phyloP scores from a whole-genome alignment of 2,329 filamentous ascomycete species.

The Leptographium lundbergii region DNA sequence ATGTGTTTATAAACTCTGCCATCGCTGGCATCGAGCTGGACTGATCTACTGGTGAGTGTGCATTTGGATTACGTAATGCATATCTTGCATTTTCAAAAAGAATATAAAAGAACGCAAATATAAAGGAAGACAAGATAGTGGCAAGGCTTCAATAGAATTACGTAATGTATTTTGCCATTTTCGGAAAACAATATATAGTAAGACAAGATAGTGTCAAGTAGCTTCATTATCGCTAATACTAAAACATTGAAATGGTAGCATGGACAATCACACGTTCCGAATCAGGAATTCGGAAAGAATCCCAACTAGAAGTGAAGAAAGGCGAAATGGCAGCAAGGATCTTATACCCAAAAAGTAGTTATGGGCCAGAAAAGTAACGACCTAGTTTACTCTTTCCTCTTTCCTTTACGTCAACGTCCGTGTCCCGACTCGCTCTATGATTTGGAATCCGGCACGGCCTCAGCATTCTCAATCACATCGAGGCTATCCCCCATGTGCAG shows the following conservation, averaged over 20 bases:
- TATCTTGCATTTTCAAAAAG: no score
- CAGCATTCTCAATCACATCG: conserved; percentile 12
- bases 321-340: no score
- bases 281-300: no score
- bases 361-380: no score
- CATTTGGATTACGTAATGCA: not conserved
- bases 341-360: no score
- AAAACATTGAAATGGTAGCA: not conserved
- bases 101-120: no score
- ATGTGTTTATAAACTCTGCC: conserved; percentile 19
- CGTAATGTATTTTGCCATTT: not conserved
- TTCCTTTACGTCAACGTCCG: not conserved
- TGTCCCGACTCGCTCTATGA: not conserved
- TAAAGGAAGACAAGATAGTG: no score
- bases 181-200: not conserved
- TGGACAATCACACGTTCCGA: not conserved
- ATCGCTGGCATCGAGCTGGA: conserved; percentile 20
- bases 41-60: conserved; percentile 1
- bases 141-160: no score
- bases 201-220: not conserved
- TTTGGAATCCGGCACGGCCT: not conserved
- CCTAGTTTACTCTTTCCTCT: not conserved
- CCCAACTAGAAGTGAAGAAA: no score
- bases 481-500: conserved; percentile 23
- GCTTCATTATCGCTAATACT: not conserved